phyloP scores from a whole-genome alignment of 768 basidiomycete species.

The Boletus vinaceobasis region DNA sequence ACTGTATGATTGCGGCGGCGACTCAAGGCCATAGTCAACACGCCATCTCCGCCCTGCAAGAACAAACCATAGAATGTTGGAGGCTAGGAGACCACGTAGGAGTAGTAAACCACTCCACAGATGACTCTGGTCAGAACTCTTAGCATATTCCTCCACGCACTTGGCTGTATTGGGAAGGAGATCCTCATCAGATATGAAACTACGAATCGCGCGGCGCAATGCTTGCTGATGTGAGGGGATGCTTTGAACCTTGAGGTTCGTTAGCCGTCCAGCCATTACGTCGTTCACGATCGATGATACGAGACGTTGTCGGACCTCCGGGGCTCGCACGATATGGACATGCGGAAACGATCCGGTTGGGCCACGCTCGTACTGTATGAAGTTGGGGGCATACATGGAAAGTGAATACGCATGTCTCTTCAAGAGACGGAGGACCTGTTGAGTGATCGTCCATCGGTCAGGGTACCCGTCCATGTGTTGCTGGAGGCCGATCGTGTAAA shows the following conservation, averaged over 20 bases:
- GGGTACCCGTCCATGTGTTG: slow-evolving; percentile 23
- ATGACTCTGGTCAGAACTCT: neutral
- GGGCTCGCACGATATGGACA: neutral
- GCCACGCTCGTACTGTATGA: neutral
- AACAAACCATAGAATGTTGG: slow-evolving; percentile 24
- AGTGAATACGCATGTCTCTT: neutral
- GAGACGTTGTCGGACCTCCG: neutral
- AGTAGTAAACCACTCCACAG: slow-evolving; percentile 1
- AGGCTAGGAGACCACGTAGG: slow-evolving; percentile 30
- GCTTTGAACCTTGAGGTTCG: slow-evolving; percentile 6
- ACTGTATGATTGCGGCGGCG: too few species aligned
- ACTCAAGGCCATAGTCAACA: neutral
- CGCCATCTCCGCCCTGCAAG: slow-evolving; percentile 29
- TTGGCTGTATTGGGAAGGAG: neutral
- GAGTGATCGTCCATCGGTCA: slow-evolving; percentile 27
- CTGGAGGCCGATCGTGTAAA: slow-evolving; percentile 26
- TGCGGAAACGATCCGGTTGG: slow-evolving; percentile 9
- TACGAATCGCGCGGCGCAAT: neutral
- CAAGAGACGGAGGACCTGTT: slow-evolving; percentile 24
- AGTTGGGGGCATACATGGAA: neutral
- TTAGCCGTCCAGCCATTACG: slow-evolving; percentile 9
- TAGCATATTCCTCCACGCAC: slow-evolving; percentile 1
- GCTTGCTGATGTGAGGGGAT: neutral
- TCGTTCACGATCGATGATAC: neutral
- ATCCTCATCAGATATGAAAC: slow-evolving; percentile 10